Evolutionary conservation across 495 filamentous ascomycete genomes (phyloP), one percentile per base, ranked within the genome.

Genomic region (Penicillium crystallinum): DNA sequence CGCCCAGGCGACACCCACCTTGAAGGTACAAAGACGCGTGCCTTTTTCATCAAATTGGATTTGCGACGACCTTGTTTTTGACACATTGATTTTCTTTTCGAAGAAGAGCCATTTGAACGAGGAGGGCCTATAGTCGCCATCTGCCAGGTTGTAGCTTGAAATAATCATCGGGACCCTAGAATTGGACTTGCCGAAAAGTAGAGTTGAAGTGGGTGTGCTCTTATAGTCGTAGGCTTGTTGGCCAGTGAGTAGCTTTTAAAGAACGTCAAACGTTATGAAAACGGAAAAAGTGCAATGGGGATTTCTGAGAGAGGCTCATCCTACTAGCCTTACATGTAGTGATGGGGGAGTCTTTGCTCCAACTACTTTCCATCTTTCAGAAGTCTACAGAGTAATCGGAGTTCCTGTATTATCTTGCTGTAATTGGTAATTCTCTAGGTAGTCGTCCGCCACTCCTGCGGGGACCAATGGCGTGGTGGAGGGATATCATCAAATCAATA

Each of bases 31-130:
- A 27, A 27, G 23, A 27, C 18, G 43, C 29, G 43, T 34, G 43
- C 43, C 43, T 46, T 46, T 46, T 46, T 46, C 10, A 46, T 46
- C 43, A 46, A 46, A 22, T 46, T 46, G 43, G 18, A 46, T 46
- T 41, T 46, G 27, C 43, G 43, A 46, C 43, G 43, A 23, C 29
- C 29, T 34, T 46, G 43, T 46, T 46, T 46, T 34, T 46, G 29
- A 22, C 43, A 29, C 29, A 46, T 46, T 33, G 43, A 46, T 46
- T 46, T 46, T 46, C 43, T 46, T 46, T 46, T 46, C 10, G 43
- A 46, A 46, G 43, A 34, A 46, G 43, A 34, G 43, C 43, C 12
- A 46, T 46, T 46, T 34, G 43, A 46, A 46, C 4, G 42, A 34
- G 23, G 42, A 34, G 23, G 23, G 43, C 29, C 29, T 34, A 11